A percentile compares a stretch with the other conserved stretches of the same genome.
phyloP scores from a whole-genome alignment of 2,329 filamentous ascomycete genomes.

The Onygenales sp. region DNA sequence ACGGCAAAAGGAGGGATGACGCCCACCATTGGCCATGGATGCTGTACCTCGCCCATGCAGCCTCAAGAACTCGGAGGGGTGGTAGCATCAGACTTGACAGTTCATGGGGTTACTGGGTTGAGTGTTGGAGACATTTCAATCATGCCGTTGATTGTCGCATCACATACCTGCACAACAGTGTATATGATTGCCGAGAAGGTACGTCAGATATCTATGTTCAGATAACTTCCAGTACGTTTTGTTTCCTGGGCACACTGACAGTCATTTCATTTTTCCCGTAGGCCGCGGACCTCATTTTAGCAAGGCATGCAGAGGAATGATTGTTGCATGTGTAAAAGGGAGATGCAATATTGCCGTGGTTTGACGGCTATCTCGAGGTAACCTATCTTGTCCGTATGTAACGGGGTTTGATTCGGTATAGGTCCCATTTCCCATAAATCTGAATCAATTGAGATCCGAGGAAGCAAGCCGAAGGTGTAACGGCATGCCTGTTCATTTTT shows the following conservation, averaged over 20 bases:
- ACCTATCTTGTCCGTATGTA: too few relatives aligned
- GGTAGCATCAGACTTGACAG: constrained; percentile 14
- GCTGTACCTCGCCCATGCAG: constrained; percentile 21
- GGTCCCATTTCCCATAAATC: too few relatives aligned
- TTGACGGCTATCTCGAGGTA: too few relatives aligned
- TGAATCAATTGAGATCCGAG: too few relatives aligned
- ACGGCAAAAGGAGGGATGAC: constrained; percentile 19
- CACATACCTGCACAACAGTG: constrained; percentile 22
- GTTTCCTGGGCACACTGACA: not conserved
- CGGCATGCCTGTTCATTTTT: too few relatives aligned
- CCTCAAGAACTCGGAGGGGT: constrained; percentile 17
- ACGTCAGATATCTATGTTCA: not conserved
- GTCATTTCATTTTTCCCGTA: not conserved
- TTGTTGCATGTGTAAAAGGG: not conserved
- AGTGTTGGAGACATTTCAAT: constrained; percentile 26
- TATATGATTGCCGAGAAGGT: constrained; percentile 27
- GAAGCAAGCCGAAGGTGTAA: too few relatives aligned
- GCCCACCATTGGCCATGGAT: constrained; percentile 27
- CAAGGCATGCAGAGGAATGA: not conserved
- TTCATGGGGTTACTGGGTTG: constrained; percentile 12
- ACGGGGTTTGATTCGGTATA: too few relatives aligned
- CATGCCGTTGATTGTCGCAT: constrained; percentile 20
- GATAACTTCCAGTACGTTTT: not conserved
- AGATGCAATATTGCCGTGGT: not conserved
- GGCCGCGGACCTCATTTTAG: not conserved